Evolutionary conservation across 1,284 basidiomycete species (phyloP).

Genomic region (Ganoderma boninense): DNA sequence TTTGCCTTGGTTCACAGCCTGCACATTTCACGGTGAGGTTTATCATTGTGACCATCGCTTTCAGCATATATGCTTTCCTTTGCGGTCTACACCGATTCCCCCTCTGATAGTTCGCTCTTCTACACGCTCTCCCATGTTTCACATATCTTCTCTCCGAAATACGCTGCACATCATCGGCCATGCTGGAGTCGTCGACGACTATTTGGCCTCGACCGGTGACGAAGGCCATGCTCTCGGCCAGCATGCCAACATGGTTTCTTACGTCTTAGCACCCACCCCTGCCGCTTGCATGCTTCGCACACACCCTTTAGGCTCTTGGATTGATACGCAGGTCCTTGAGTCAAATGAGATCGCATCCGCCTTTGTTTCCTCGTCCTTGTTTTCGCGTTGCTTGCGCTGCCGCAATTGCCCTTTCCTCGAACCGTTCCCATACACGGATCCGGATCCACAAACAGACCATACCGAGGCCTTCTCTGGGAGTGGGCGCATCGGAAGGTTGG

Average conservation of each 20-base stretch:
- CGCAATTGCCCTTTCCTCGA: too few relatives aligned
- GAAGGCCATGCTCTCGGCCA: background rate
- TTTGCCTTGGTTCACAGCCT: background rate
- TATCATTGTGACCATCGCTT: background rate
- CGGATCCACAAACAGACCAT: too few relatives aligned
- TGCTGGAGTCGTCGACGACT: background rate
- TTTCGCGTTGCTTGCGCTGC: too few relatives aligned
- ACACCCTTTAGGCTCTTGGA: too few relatives aligned
- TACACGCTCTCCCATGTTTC: background rate
- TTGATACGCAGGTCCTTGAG: too few relatives aligned
- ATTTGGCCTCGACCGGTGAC: background rate
- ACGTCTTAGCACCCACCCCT: background rate
- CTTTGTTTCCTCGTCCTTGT: too few relatives aligned
- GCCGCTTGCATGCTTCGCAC: background rate
- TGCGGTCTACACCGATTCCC: background rate
- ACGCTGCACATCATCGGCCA: background rate
- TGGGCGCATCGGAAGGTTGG: too few relatives aligned
- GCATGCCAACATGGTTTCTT: background rate
- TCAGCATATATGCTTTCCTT: background rate
- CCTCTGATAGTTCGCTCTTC: background rate
- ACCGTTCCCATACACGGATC: too few relatives aligned
- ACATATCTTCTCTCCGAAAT: background rate
- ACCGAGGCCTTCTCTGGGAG: too few relatives aligned
- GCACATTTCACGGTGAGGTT: background rate
- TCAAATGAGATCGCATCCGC: too few relatives aligned